Percentiles rank a stretch among this genome's conserved stretches.
These are phyloP conservation scores for Nicotiana attenuata DNA, from an alignment of 257 asterid species.

Conservation along the genomic window DNA sequence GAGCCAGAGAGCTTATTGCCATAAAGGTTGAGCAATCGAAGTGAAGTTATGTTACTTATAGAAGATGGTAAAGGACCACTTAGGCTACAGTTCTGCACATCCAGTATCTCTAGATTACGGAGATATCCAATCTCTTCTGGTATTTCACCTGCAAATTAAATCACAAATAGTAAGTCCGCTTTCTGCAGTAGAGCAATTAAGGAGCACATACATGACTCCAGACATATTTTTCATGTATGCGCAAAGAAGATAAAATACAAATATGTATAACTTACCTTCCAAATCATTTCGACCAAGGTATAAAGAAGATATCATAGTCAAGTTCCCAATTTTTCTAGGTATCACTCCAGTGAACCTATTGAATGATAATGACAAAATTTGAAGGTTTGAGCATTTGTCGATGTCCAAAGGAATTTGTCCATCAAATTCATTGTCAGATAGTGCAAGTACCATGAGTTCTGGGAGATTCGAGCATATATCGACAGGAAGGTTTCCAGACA, in stretches of 20 bases:
- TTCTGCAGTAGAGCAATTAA: neutral
- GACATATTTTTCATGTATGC: neutral
- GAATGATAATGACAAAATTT: neutral
- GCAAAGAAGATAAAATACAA: neutral
- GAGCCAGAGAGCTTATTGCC: slow-evolving; percentile 22
- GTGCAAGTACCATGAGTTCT: neutral
- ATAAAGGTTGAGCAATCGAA: slow-evolving; percentile 18
- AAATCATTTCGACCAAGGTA: neutral
- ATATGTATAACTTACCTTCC: neutral
- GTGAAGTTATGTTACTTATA: slow-evolving; percentile 22
- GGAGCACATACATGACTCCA: neutral
- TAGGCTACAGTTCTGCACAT: slow-evolving; percentile 15
- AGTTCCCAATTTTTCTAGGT: neutral
- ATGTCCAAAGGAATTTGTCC: neutral
- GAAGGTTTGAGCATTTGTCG: neutral
- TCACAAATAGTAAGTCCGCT: neutral
- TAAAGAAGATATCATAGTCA: neutral
- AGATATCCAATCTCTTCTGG: slow-evolving; percentile 22
- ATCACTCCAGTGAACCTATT: neutral
- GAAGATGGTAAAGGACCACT: slow-evolving; percentile 23
- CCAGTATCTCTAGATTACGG: slow-evolving; percentile 4
- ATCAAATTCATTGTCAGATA: slow-evolving; percentile 1
- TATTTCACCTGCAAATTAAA: slow-evolving; percentile 15
- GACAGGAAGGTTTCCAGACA: slow-evolving; percentile 7
- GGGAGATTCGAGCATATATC: neutral